phyloP scores from a whole-genome alignment of 352 stramenopile species.

The Halophytophthora batemanensis region DNA sequence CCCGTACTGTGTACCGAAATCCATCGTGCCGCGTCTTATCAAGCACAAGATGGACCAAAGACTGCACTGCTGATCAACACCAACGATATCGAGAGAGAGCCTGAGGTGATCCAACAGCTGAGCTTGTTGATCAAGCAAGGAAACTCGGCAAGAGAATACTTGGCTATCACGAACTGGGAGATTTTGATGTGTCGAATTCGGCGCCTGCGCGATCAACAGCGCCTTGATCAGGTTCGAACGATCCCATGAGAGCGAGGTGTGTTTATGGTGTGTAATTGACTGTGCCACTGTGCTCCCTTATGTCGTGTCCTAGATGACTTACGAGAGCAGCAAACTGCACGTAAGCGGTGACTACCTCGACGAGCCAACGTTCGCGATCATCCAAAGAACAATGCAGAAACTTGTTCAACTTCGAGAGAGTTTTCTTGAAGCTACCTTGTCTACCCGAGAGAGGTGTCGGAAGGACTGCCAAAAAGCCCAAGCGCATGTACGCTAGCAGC shows the following conservation, averaged over 20 bases:
- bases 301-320: constrained; percentile 8
- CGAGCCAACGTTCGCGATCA: constrained; percentile 5
- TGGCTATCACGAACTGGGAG: constrained; percentile 39
- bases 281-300: too few relatives aligned
- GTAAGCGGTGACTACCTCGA: constrained; percentile 3
- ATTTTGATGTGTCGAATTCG: constrained; percentile 40
- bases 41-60: not conserved
- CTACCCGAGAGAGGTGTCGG: constrained; percentile 21
- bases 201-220: constrained; percentile 19
- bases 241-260: not conserved
- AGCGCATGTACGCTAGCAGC: constrained; percentile 31
- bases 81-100: constrained; percentile 29
- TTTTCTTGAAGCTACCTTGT: constrained; percentile 24
- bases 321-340: constrained; percentile 10
- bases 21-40: not conserved
- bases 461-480: constrained; percentile 33
- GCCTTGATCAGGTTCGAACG: constrained; percentile 40
- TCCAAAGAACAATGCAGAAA: constrained; percentile 40
- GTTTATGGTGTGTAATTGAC: not conserved
- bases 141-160: constrained; percentile 15
- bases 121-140: constrained; percentile 40
- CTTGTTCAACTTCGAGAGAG: constrained; percentile 37
- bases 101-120: constrained; percentile 47
- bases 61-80: constrained; percentile 1
- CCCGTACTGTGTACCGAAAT: constrained; percentile 1